Conservation (phyloP, 768 basidiomycete genomes). For the Suillus luteus region DNA sequence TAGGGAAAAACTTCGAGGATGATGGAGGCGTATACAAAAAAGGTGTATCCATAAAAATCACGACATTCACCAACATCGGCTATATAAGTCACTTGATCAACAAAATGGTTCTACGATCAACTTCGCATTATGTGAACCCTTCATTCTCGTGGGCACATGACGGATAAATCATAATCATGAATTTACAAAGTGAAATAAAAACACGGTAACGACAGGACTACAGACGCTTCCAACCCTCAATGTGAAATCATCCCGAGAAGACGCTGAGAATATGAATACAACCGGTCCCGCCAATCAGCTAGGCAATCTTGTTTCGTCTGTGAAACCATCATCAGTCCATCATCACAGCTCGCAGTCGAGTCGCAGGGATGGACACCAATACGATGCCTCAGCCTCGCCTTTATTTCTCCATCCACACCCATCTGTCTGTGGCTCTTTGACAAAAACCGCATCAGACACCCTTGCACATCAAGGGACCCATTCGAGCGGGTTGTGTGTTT, state of each 20-base stretch:
- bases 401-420: constrained; percentile 79
- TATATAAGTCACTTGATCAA: constrained; percentile 11
- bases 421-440: constrained; percentile 38
- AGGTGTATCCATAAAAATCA: constrained; percentile 13
- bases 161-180: no score
- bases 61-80: constrained; percentile 12
- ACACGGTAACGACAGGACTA: neutral
- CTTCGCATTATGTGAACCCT: neutral
- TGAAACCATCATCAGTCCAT: neutral
- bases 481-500: constrained; percentile 67
- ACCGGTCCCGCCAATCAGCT: neutral
- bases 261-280: neutral
- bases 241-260: neutral
- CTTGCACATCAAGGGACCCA: constrained; percentile 36
- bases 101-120: neutral
- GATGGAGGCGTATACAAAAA: constrained; percentile 10
- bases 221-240: neutral
- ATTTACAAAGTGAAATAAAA: neutral
- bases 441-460: constrained; percentile 32
- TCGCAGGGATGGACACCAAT: neutral
- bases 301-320: neutral
- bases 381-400: constrained; percentile 83
- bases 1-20: constrained; percentile 10
- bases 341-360: neutral
- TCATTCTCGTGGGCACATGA: neutral